Conservation (phyloP, 179 eudicot species). For the Drosera spatulata region DNA sequence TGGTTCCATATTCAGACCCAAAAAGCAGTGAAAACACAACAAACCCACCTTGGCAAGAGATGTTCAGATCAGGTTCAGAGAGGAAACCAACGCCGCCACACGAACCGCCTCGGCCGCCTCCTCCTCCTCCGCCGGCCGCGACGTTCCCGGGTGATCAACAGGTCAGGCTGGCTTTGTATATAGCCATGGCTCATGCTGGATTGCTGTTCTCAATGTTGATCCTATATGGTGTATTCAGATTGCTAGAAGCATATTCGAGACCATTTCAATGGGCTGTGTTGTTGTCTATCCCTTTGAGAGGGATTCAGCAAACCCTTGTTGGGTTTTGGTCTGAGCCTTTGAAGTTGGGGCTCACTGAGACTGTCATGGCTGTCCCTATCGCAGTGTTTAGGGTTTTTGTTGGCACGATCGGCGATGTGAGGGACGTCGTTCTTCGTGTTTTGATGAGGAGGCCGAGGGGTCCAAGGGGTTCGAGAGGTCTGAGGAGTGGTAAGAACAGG, state of each 20-base stretch:
- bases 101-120: too few species aligned
- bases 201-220: slow-evolving; percentile 5
- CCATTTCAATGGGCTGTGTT: slow-evolving; percentile 22
- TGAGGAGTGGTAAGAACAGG: not conserved
- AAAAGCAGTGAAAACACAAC: too few species aligned
- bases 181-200: slow-evolving; percentile 18
- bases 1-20: too few species aligned
- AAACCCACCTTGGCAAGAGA: too few species aligned
- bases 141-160: slow-evolving; percentile 6
- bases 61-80: too few species aligned
- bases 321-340: slow-evolving; percentile 32
- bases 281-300: slow-evolving; percentile 25
- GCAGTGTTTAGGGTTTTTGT: slow-evolving; percentile 14
- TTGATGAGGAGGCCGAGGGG: slow-evolving; percentile 11
- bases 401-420: slow-evolving; percentile 19
- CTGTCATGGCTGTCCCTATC: slow-evolving; percentile 21
- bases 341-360: slow-evolving; percentile 12
- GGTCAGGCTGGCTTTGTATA: slow-evolving; percentile 16
- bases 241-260: slow-evolving; percentile 18
- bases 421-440: slow-evolving; percentile 11
- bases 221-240: slow-evolving; percentile 6
- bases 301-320: slow-evolving; percentile 21
- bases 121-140: too few species aligned
- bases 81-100: too few species aligned
- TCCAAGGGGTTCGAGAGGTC: too few species aligned